A percentile compares a stretch with the other conserved stretches of the same genome.
These are phyloP conservation scores for Populus tremula DNA, from an alignment of 345 rosid genomes.

Conservation along the genomic window DNA sequence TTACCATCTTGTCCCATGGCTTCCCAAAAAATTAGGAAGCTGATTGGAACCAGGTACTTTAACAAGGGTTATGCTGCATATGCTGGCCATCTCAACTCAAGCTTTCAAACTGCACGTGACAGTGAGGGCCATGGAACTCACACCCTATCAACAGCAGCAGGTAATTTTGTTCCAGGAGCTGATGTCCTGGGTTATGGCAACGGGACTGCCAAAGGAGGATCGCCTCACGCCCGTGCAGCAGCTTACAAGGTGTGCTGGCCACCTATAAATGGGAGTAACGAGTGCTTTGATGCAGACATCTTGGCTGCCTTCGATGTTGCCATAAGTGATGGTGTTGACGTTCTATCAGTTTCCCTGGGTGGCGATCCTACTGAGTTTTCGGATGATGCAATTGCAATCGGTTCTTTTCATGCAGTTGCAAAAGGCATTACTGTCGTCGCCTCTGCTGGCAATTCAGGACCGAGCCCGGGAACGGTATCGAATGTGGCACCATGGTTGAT, in stretches of 20 bases:
- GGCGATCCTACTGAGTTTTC: background rate
- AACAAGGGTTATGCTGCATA: slow-evolving; percentile 47
- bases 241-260: slow-evolving; percentile 65
- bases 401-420: slow-evolving; percentile 24
- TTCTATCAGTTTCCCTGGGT: slow-evolving; percentile 50
- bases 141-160: slow-evolving; percentile 65
- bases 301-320: slow-evolving; percentile 56
- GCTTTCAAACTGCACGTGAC: slow-evolving; percentile 39
- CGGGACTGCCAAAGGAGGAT: slow-evolving; percentile 70
- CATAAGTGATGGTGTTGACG: slow-evolving; percentile 54
- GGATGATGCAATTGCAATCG: slow-evolving; percentile 6
- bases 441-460: slow-evolving; percentile 34
- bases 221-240: slow-evolving; percentile 60
- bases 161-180: slow-evolving; percentile 48
- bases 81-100: slow-evolving; percentile 31
- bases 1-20: background rate
- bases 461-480: background rate
- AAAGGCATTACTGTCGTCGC: slow-evolving; percentile 21
- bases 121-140: slow-evolving; percentile 52
- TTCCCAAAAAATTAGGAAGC: slow-evolving; percentile 36
- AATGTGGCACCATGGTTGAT: slow-evolving; percentile 25
- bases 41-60: slow-evolving; percentile 64
- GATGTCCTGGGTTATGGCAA: slow-evolving; percentile 40
- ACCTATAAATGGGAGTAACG: slow-evolving; percentile 10
- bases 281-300: slow-evolving; percentile 56